Evolutionary conservation across 208 protist genomes (phyloP).

Genomic region (Vickermania ingenoplastis): DNA sequence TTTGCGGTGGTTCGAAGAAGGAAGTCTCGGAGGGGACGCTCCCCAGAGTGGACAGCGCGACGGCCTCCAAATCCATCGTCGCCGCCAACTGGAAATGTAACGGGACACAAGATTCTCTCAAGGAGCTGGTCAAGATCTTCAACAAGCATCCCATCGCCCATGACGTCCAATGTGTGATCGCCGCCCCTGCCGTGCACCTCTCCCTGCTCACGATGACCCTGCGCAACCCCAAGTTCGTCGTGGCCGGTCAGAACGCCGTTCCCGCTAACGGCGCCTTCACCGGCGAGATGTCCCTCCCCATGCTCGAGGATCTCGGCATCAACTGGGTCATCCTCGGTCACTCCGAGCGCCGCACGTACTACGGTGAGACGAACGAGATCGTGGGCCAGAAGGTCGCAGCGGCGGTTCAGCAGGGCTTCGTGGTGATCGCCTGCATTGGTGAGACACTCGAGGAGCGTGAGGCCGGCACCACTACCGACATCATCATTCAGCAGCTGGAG

Average conservation of each 20-base stretch:
- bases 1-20: no score
- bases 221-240: constrained; percentile 51
- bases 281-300: constrained; percentile 81
- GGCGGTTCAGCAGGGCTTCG: constrained; percentile 80
- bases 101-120: constrained; percentile 59
- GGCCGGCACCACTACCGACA: constrained; percentile 79
- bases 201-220: constrained; percentile 50
- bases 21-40: background rate
- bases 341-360: constrained; percentile 95
- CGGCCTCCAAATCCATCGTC: constrained; percentile 60
- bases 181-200: constrained; percentile 73
- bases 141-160: constrained; percentile 53
- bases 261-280: constrained; percentile 84
- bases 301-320: constrained; percentile 91
- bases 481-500: constrained; percentile 85
- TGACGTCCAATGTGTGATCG: constrained; percentile 84
- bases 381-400: constrained; percentile 90
- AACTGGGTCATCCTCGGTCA: constrained; percentile 96
- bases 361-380: constrained; percentile 88
- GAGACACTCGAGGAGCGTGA: constrained; percentile 94
- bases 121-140: constrained; percentile 62
- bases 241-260: constrained; percentile 85
- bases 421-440: constrained; percentile 96
- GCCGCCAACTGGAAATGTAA: constrained; percentile 96
- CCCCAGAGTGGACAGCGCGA: background rate